These are phyloP conservation scores for Trichoderma gamsii DNA, from an alignment of 495 filamentous ascomycete genomes.

Conservation along the genomic window DNA sequence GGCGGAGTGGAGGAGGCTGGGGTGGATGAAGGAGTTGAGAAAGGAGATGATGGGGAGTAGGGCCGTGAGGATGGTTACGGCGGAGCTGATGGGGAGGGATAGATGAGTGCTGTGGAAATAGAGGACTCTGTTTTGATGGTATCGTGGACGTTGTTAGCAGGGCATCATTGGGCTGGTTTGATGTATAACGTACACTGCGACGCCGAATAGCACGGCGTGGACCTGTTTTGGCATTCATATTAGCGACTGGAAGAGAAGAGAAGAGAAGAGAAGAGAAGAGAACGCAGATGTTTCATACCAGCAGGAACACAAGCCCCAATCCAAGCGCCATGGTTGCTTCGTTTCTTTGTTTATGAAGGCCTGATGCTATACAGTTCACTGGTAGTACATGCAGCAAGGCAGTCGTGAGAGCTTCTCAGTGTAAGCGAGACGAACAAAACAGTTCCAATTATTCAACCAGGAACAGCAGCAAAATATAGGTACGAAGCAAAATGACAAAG, in stretches of 20 bases:
- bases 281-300: background rate
- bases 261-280: background rate
- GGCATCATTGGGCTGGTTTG: background rate
- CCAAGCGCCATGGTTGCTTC: background rate
- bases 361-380: background rate
- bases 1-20: constrained; percentile 34
- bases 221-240: background rate
- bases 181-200: constrained; percentile 9
- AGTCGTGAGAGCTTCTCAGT: background rate
- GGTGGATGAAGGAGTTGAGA: constrained; percentile 17
- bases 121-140: constrained; percentile 6
- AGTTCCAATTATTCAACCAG: background rate
- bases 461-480: background rate
- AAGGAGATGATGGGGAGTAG: constrained; percentile 13
- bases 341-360: background rate
- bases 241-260: background rate
- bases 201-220: constrained; percentile 2
- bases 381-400: background rate
- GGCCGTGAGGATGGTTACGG: constrained; percentile 4
- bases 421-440: background rate
- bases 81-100: constrained; percentile 6
- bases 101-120: constrained; percentile 16
- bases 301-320: background rate
- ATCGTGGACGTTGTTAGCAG: background rate
- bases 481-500: background rate